Conservation (phyloP, 352 stramenopile genomes). For the Bremia lactucae region DNA sequence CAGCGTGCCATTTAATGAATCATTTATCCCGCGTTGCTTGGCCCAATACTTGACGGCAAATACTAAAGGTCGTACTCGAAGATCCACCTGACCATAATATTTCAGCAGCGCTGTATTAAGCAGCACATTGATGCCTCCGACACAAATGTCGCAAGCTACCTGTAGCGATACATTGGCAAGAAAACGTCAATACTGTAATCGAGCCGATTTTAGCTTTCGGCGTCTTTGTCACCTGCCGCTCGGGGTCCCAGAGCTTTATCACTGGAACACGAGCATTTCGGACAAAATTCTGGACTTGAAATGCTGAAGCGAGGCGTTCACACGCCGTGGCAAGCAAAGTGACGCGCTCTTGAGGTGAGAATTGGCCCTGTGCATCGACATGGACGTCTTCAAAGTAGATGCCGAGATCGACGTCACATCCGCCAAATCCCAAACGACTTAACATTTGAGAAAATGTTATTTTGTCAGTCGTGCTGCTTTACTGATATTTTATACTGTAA, state of each 20-base stretch:
- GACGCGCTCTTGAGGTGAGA: conserved; percentile 44
- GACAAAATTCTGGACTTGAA: conserved; percentile 64
- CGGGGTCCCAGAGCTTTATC: conserved; percentile 66
- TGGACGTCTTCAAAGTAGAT: conserved; percentile 73
- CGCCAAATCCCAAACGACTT: conserved; percentile 63
- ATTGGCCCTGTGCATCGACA: conserved; percentile 42
- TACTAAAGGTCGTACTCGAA: conserved; percentile 83
- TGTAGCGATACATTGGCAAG: conserved; percentile 4
- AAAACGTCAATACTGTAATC: neutral
- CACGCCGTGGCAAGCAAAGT: conserved; percentile 45
- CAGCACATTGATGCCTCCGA: conserved; percentile 56
- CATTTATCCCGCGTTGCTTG: conserved; percentile 94
- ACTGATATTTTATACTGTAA: neutral
- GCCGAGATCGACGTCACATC: conserved; percentile 70
- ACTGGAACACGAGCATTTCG: conserved; percentile 63
- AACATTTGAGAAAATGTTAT: conserved; percentile 3
- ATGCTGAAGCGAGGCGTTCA: conserved; percentile 25
- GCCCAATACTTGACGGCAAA: conserved; percentile 98
- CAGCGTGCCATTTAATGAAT: conserved; percentile 92
- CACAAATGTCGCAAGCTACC: conserved; percentile 61
- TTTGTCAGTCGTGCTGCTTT: neutral
- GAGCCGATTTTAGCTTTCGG: neutral
- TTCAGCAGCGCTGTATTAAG: conserved; percentile 77
- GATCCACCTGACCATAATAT: conserved; percentile 57
- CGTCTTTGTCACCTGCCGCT: conserved; percentile 25